Evolutionary conservation across 805 yeast species (phyloP).

Genomic region (Lipomyces orientalis): DNA sequence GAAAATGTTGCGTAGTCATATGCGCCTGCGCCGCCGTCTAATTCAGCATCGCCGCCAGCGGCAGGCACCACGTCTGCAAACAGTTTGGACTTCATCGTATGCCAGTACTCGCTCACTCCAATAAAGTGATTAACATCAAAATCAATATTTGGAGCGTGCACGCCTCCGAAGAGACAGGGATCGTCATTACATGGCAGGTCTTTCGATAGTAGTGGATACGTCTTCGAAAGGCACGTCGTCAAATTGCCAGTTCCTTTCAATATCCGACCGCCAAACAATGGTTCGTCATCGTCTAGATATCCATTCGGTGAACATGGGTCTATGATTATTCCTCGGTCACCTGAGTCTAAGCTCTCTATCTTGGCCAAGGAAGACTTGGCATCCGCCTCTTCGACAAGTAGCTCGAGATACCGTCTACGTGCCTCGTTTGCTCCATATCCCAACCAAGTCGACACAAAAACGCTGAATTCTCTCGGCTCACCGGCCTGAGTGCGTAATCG

Average conservation of each 20-base stretch:
- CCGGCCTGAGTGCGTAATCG: conserved; percentile 74
- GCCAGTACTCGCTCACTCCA: conserved; percentile 97
- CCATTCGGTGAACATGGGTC: conserved; percentile 56
- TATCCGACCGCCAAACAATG: conserved; percentile 35
- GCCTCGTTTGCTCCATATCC: conserved; percentile 99
- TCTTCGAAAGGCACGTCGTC: conserved; percentile 69
- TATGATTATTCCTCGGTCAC: neutral
- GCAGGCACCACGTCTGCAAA: conserved; percentile 26
- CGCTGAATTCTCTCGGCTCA: conserved; percentile 72
- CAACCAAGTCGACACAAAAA: conserved; percentile 95
- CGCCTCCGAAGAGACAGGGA: conserved; percentile 94
- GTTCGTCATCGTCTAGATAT: conserved; percentile 45
- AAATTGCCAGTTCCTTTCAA: conserved; percentile 81
- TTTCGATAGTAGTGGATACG: conserved; percentile 78
- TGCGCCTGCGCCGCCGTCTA: conserved; percentile 64
- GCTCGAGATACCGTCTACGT: conserved; percentile 64
- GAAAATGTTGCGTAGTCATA: conserved; percentile 77
- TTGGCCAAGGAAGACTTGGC: conserved; percentile 12
- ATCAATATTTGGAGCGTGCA: conserved; percentile 89
- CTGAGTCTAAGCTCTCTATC: conserved; percentile 24
- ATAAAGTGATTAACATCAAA: conserved; percentile 80
- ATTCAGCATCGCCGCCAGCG: conserved; percentile 4
- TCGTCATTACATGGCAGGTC: conserved; percentile 82
- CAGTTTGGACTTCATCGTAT: conserved; percentile 53
- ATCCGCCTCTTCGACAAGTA: conserved; percentile 23